Base-by-base conservation (phyloP, 2,329 filamentous ascomycete species). In the Colletotrichum orchidophilum region DNA sequence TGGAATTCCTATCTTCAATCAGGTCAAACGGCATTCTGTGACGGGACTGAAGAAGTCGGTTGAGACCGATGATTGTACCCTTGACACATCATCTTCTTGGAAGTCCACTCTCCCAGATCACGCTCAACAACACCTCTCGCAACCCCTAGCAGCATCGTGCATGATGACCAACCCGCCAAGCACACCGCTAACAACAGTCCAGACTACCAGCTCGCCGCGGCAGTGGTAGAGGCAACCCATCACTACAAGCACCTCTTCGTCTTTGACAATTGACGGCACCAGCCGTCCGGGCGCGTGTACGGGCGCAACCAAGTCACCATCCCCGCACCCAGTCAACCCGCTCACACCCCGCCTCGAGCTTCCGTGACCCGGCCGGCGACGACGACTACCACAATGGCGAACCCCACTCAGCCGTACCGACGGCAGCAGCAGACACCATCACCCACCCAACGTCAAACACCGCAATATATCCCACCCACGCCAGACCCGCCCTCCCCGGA, bases 191-290 rank as follows among this genome's bases (percentile, higher is more conserved):
- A 70, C 55, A 54, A 31, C 2, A 18, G 4, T n/a, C 26, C 70
- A 96, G 95, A 98, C 82, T 94, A 93, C 81, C 87, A 86, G 63
- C 87, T 94, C 39, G 92, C 91, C 71, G 91, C 94, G 68, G 90
- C 92, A 0, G 93, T 98, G 3, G 95, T 97, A 18, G 93, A 98
- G 69, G 92, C 91, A 42, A 96, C 94, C 39, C 95, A 98, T 82
- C 88, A 91, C 60, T 90, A 94, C 79, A 93, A 92, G 78, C 86
- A 90, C 72, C 92, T 98, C 62, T 98, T 98, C 79, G 76, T 83
- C 42, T 95, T 93, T 78, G 88, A 89, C 65, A 79, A 81, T 75
- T 82, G 80, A 82, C 57, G 29, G 64, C 21, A 42, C 24, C 85
- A 75, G 61, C 50, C 60, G 70, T 35, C 39, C 24, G 35, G 66